These are phyloP conservation scores for Yueomyces sinensis DNA, from an alignment of 805 yeast genomes.

Conservation along the genomic window DNA sequence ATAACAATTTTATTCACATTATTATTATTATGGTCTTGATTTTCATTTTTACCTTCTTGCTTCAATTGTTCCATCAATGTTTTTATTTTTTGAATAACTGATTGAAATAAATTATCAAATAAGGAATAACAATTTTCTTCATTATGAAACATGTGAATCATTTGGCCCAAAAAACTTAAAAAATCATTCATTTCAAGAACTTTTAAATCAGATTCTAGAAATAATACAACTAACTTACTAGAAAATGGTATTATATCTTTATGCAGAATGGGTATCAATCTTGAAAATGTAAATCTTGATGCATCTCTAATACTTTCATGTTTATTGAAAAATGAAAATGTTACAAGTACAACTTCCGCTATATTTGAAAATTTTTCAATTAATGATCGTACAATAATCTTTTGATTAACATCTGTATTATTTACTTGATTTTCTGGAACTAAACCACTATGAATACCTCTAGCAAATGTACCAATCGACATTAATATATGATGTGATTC, in stretches of 20 bases:
- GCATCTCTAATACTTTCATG: slow-evolving; percentile 70
- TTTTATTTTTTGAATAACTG: slow-evolving; percentile 57
- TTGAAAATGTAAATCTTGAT: slow-evolving; percentile 72
- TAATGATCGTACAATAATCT: slow-evolving; percentile 17
- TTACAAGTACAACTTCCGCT: slow-evolving; percentile 72
- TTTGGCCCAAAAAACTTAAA: slow-evolving; percentile 75
- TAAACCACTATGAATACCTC: slow-evolving; percentile 57
- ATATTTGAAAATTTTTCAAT: slow-evolving; percentile 47
- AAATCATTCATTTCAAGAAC: slow-evolving; percentile 66
- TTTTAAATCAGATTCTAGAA: slow-evolving; percentile 44
- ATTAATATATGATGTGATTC: slow-evolving; percentile 79
- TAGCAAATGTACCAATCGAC: slow-evolving; percentile 81
- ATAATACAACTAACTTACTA: slow-evolving; percentile 53
- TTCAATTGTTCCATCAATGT: slow-evolving; percentile 26
- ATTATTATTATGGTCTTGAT: slow-evolving; percentile 2
- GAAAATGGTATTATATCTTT: slow-evolving; percentile 39
- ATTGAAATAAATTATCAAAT: slow-evolving; percentile 58
- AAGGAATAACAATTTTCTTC: slow-evolving; percentile 60
- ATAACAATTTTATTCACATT: slow-evolving; percentile 2
- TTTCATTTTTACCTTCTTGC: slow-evolving; percentile 21
- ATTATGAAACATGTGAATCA: slow-evolving; percentile 61
- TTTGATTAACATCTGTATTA: slow-evolving; percentile 21
- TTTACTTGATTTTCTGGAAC: slow-evolving; percentile 27
- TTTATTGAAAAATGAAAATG: slow-evolving; percentile 61
- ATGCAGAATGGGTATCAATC: slow-evolving; percentile 68